Percentiles rank a stretch among this genome's conserved stretches.
Evolutionary conservation across 352 stramenopile species (phyloP).

Genomic region (Phytophthora lateralis): DNA sequence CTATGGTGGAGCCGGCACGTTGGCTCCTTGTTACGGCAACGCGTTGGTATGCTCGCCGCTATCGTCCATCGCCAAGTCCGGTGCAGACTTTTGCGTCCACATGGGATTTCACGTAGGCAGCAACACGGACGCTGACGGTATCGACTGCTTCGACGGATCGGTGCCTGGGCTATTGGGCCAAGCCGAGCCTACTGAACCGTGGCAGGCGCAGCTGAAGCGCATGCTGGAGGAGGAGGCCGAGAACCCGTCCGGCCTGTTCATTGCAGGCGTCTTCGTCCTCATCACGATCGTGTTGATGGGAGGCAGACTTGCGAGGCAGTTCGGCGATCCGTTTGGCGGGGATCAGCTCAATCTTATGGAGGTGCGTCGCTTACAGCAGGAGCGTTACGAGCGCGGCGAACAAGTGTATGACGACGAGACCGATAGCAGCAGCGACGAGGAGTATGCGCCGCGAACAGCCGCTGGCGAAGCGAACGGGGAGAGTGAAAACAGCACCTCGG

Average conservation of each 20-base stretch:
- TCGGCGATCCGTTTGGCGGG: slow-evolving; percentile 47
- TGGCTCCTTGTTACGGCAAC: slow-evolving; percentile 84
- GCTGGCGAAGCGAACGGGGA: slow-evolving; percentile 10
- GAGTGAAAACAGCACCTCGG: slow-evolving; percentile 9
- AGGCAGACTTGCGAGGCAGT: slow-evolving; percentile 52
- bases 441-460: slow-evolving; percentile 7
- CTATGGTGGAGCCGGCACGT: slow-evolving; percentile 55
- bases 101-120: slow-evolving; percentile 84
- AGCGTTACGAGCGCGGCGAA: slow-evolving; percentile 60
- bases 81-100: slow-evolving; percentile 69
- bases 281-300: slow-evolving; percentile 57
- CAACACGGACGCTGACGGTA: slow-evolving; percentile 65
- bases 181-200: slow-evolving; percentile 63
- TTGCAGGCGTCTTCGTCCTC: slow-evolving; percentile 65
- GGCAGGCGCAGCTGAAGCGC: slow-evolving; percentile 51
- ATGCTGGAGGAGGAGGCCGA: slow-evolving; percentile 73
- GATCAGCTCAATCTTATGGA: slow-evolving; percentile 73
- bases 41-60: slow-evolving; percentile 82
- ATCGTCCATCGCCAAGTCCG: slow-evolving; percentile 53
- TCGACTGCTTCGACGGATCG: slow-evolving; percentile 85
- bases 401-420: slow-evolving; percentile 52
- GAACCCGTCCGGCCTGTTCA: slow-evolving; percentile 71
- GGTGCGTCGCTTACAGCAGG: slow-evolving; percentile 73
- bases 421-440: slow-evolving; percentile 59
- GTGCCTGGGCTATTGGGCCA: slow-evolving; percentile 60